Conservation (phyloP, 75 land plant species). For the Chamaecyparis obtusa region DNA sequence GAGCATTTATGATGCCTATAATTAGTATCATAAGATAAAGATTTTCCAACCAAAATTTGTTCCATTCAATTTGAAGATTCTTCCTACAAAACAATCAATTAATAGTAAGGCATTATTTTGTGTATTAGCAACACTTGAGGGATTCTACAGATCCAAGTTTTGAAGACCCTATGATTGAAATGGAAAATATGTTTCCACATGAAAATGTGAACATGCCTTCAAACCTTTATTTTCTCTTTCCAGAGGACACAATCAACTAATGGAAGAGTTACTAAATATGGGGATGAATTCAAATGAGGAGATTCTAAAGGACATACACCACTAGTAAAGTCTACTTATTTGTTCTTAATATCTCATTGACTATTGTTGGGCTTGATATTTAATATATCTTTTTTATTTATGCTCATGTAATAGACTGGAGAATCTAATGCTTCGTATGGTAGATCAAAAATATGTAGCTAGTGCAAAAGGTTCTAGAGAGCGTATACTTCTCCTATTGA, state of each 20-base stretch:
- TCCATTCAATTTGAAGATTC: neutral
- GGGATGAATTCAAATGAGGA: conserved; percentile 60
- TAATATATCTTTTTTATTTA: neutral
- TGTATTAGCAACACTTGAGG: conserved; percentile 52
- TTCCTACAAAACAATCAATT: neutral
- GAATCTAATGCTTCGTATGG: neutral
- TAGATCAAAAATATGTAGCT: conserved; percentile 52
- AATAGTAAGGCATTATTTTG: conserved; percentile 4
- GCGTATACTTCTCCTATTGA: conserved; percentile 48
- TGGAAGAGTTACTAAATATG: conserved; percentile 54
- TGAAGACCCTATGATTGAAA: conserved; percentile 44
- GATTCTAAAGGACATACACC: conserved; percentile 79
- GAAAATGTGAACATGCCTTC: conserved; percentile 35
- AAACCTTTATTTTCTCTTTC: conserved; percentile 44
- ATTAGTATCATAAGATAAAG: neutral
- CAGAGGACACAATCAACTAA: conserved; percentile 52
- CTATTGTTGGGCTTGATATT: neutral
- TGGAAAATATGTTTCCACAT: conserved; percentile 37
- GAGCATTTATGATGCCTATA: neutral
- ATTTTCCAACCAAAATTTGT: neutral
- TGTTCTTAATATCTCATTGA: no score
- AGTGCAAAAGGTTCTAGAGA: conserved; percentile 66
- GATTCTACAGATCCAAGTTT: conserved; percentile 48
- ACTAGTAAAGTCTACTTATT: conserved; percentile 39
- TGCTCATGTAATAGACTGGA: neutral